Evolutionary conservation across 2,329 filamentous ascomycete genomes (phyloP), one percentile per base, ranked within the genome.

Genomic region (Torrubiella hemipterigena): DNA sequence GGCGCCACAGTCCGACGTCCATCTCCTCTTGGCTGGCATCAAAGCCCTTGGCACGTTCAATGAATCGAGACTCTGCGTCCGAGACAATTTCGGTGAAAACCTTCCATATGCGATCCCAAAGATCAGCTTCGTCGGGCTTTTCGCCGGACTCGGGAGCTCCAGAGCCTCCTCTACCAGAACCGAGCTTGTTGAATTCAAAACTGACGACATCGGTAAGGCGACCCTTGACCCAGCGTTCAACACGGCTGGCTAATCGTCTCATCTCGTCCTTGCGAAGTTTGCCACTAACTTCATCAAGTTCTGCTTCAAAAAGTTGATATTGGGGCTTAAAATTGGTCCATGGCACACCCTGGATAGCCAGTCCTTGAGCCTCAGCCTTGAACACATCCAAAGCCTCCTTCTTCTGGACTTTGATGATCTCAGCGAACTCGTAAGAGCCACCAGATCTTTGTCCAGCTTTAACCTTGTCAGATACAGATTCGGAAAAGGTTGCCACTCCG

Each of bases 61-160:
- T 74, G 56, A 96, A 96, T 33, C 86, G 74, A 17, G 65, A 67
- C 54, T 95, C 85, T 9, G 91, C 89, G 49, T 94, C 84, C 32
- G 73, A 69, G 13, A 96, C 86, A 7, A 87, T 82, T 10, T 75
- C 71, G 6, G 73, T 77, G 48, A 98, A 98, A 21, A 85, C 73
- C 19, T 59, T 73, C 91, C 91, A 98, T 47, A 98, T 81, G 23
- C 89, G 77, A 51, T 98, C 91, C 91, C 93, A 98, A 12, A 98
- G 75, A 33, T 86, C 81, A 52, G 82, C 86, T 55, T 96, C 89
- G 1, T 65, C 49, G 2, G 80, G 76, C 55, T 80, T 84, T 35
- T 85, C 79, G 3, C 79, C 82, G 5, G 68, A 65, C 46, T 87
- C 85, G 1, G 86, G 81, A 1, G 84, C 85, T 32, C 83, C 85